A percentile compares a stretch with the other conserved stretches of the same genome.
Evolutionary conservation across 345 rosid genomes (phyloP).

Genomic region (Eucalyptus brandiana): DNA sequence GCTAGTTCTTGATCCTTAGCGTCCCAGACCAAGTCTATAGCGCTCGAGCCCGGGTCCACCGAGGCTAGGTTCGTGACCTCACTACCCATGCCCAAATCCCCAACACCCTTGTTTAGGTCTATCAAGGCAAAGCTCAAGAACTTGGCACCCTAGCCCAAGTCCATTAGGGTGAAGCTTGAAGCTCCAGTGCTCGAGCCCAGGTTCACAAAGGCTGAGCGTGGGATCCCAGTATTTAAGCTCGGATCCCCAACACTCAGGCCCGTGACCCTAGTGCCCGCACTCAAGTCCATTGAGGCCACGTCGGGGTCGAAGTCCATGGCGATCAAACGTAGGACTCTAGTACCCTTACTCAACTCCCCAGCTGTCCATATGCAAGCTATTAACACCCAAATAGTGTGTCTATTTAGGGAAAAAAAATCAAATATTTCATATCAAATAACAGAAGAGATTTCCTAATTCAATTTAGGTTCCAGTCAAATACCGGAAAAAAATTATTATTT

Average conservation of each 20-base stretch:
- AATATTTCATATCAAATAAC: no score
- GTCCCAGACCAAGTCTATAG: neutral
- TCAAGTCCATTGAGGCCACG: neutral
- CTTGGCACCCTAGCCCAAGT: neutral
- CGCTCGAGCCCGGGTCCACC: accelerated
- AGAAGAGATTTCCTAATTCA: no score
- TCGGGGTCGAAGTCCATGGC: accelerated
- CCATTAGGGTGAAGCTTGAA: neutral
- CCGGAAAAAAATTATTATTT: no score
- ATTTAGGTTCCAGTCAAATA: no score
- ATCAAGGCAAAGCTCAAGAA: neutral
- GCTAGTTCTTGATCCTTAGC: neutral
- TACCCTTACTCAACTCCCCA: neutral
- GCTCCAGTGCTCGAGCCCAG: accelerated
- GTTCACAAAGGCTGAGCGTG: neutral
- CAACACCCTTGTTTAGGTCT: no score
- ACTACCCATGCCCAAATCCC: neutral
- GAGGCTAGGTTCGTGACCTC: neutral
- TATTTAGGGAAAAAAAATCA: no score
- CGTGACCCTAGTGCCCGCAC: accelerated
- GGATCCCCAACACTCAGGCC: neutral
- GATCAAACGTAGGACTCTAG: neutral
- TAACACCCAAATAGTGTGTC: no score
- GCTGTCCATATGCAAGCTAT: neutral
- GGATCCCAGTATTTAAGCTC: neutral